Base-by-base conservation (phyloP, 2,329 filamentous ascomycete genomes). In the Penicillium sp. region DNA sequence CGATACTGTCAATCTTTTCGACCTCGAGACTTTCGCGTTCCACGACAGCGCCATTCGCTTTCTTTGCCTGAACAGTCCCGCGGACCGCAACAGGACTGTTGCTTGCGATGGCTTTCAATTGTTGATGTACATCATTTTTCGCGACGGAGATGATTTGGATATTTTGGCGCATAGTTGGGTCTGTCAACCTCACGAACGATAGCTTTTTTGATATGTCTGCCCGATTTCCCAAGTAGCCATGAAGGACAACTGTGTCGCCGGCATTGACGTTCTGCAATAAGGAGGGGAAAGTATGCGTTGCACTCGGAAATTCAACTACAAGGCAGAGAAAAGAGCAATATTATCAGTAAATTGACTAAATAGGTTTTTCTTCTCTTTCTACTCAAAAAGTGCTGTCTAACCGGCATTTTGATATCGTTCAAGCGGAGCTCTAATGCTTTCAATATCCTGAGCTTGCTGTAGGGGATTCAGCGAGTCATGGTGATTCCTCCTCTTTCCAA, bases 151-250 rank as follows among this genome's bases (percentile, higher is more conserved):
- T 72, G 7, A 83, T 64, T 58, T 83, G 81, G 5, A 85, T 68
- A 47, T 68, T 77, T 45, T 72, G 66, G 47, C 63, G 68, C 64
- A 78, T 75, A 23, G 71, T 71, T 51, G 70, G 75, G 61, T 76
- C 76, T 24, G 71, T 73, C 35, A 85, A 68, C 51, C 87, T 81
- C 48, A 86, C 86, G 66, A 96, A 96, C 1, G 83, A 83, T 20
- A 95, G 76, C 40, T 82, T 84, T 54, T 85, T 85, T 26, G 84
- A 85, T 21, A 91, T 77, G 64, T 89, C 84, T 60, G 84, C 81
- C 28, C 85, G 81, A 59, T 83, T 84, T 24, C 85, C 84, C 0
- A 96, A 72, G 64, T 92, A 94, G 20, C 92, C 92, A 69, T 86
- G 80, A 0, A 89, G 70, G 0, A 78, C 77, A 30, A 88, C 78